Evolutionary conservation across 768 basidiomycete species (phyloP), one percentile per base, ranked within the genome.

Genomic region (Pleurotus pulmonarius): DNA sequence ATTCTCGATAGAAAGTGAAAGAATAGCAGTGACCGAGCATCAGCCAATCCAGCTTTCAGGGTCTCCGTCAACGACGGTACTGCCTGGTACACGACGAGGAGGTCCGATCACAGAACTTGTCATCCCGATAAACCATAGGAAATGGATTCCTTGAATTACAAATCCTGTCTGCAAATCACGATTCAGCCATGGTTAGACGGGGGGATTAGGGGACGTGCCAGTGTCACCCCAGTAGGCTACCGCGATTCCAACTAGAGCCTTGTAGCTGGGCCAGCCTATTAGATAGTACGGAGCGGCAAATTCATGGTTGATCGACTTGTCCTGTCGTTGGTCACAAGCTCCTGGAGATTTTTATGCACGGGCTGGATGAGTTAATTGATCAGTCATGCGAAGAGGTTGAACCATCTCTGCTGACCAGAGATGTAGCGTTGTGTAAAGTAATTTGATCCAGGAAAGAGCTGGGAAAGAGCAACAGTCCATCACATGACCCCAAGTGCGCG

Each of bases 51-150:
- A 16, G 83, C 81, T 54, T 88, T 79, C 1, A 93, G 92, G 56
- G 66, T 67, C 7, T 65, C 64, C 2, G 70, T 71, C n/a, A 76
- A 65, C 3, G 76, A 73, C 11, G 79, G 78, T 18, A 76, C 77
- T 44, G 77, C 72, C 57, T 83, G 75, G 67, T 78, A 86, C 1
- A 78, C 70, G 7, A 89, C 71, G 16, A 94, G 70, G 11, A 94
- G 69, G 60, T 82, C 83, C 1, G 90, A 86, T 0, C 80, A 78
- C 0, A 93, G 90, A 3, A 92, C 78, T 46, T 77, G 74, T 70
- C 90, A 93, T 29, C 92, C 94, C 0, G 90, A 83, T 13, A 96
- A 77, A 67, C 88, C 92, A 66, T 76, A 81, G 65, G 90, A 92
- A 69, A 90, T 90, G 56, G 83, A 83, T 67, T 90, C 87, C 22